A percentile compares a stretch with the other conserved stretches of the same genome.
These are phyloP conservation scores for Lodderomyces parapsilosis DNA, from an alignment of 1,139 yeast genomes.

Conservation along the genomic window DNA sequence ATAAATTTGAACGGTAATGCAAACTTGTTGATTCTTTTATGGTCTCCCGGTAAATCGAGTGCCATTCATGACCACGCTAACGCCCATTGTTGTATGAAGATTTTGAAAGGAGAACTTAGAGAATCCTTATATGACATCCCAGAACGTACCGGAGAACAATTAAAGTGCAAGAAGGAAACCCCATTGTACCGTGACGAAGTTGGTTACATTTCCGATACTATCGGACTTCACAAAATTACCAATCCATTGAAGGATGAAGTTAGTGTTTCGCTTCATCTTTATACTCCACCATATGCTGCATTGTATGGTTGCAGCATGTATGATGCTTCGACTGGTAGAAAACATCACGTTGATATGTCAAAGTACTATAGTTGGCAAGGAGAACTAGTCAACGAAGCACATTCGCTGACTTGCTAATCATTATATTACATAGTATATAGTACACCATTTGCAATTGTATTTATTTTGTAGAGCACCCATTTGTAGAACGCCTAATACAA, in stretches of 20 bases:
- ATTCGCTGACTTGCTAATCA: constrained; percentile 32
- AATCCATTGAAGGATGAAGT: constrained; percentile 46
- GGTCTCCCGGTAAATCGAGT: constrained; percentile 70
- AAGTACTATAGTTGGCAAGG: constrained; percentile 67
- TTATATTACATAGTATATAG: neutral
- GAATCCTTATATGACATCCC: constrained; percentile 65
- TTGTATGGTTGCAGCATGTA: constrained; percentile 65
- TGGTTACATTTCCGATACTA: constrained; percentile 64
- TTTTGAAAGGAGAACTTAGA: constrained; percentile 56
- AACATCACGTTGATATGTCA: constrained; percentile 60
- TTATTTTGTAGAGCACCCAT: neutral
- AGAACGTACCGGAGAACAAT: constrained; percentile 20
- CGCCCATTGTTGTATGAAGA: constrained; percentile 70
- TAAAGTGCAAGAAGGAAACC: constrained; percentile 34
- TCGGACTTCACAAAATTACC: constrained; percentile 66
- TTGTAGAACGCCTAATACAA: constrained; percentile 23
- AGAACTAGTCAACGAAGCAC: constrained; percentile 28
- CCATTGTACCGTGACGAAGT: constrained; percentile 46
- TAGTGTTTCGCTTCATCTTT: constrained; percentile 72
- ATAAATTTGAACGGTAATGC: constrained; percentile 69
- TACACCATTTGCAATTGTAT: neutral
- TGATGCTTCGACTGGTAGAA: constrained; percentile 51
- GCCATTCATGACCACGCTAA: constrained; percentile 76
- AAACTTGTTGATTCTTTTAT: constrained; percentile 63
- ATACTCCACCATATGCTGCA: constrained; percentile 78